These are phyloP conservation scores for Scortechinia acanthostroma DNA, from an alignment of 2,329 filamentous ascomycete species.

Conservation along the genomic window DNA sequence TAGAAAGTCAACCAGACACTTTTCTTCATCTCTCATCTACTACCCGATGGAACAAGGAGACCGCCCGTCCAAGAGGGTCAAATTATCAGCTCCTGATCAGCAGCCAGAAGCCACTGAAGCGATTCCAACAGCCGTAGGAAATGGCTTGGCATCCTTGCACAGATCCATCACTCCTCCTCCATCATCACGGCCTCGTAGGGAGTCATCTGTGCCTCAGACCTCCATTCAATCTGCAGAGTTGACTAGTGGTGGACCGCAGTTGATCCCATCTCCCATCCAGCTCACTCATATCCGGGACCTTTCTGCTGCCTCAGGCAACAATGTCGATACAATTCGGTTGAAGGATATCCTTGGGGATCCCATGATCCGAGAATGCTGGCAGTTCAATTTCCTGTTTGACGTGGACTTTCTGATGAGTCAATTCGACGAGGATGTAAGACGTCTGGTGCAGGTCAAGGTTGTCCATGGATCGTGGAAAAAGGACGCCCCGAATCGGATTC, in stretches of 20 bases:
- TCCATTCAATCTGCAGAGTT: not conserved
- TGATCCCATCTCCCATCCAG: slow-evolving; percentile 58
- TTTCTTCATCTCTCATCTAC: too few species aligned
- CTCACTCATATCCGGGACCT: slow-evolving; percentile 66
- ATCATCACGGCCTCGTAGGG: not conserved
- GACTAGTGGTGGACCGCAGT: not conserved
- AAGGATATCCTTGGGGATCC: slow-evolving; percentile 67
- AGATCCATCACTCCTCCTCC: not conserved
- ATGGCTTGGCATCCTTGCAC: not conserved
- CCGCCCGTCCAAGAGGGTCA: not conserved
- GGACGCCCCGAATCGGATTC: not conserved
- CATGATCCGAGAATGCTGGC: slow-evolving; percentile 65
- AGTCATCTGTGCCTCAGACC: not conserved
- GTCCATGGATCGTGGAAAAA: slow-evolving; percentile 50
- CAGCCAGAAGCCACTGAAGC: not conserved
- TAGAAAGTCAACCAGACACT: too few species aligned
- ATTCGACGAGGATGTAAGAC: slow-evolving; percentile 40
- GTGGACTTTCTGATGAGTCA: slow-evolving; percentile 44
- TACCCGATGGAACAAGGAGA: not conserved
- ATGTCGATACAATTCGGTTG: slow-evolving; percentile 60
- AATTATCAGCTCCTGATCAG: not conserved
- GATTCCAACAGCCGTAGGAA: not conserved
- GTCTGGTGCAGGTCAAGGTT: slow-evolving; percentile 41
- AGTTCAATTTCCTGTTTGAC: slow-evolving; percentile 64
- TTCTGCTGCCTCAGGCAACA: slow-evolving; percentile 37